Conservation (phyloP, 805 yeast genomes). For the Torulaspora franciscae region DNA sequence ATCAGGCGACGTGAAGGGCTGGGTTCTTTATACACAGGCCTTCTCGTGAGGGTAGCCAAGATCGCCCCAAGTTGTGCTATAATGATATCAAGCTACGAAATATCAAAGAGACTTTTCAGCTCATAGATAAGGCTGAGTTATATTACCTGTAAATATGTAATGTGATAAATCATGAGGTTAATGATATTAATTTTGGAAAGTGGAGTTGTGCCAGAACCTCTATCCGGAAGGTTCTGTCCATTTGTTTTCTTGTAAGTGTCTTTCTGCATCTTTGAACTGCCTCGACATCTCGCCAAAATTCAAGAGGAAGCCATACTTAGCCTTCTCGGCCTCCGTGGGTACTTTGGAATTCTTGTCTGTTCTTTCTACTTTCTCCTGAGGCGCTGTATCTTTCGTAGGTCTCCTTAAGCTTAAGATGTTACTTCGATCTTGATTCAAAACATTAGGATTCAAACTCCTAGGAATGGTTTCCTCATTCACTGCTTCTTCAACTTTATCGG, state of each 20-base stretch:
- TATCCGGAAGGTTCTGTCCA: slow-evolving; percentile 18
- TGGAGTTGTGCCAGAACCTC: neutral
- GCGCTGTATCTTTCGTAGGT: neutral
- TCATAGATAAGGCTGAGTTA: slow-evolving; percentile 4
- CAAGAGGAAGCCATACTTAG: slow-evolving; percentile 11
- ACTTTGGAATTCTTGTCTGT: neutral
- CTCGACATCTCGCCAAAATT: slow-evolving; percentile 15
- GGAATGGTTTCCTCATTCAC: slow-evolving; percentile 1
- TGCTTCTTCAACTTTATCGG: neutral
- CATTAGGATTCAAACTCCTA: slow-evolving; percentile 8
- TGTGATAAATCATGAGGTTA: neutral
- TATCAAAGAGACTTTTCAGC: slow-evolving; percentile 61
- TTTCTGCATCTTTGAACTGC: slow-evolving; percentile 20
- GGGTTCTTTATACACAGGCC: slow-evolving; percentile 81
- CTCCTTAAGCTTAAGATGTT: slow-evolving; percentile 3
- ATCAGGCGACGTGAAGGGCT: slow-evolving; percentile 72
- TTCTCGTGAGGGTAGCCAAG: slow-evolving; percentile 79
- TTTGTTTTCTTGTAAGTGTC: slow-evolving; percentile 18
- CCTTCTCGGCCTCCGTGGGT: neutral
- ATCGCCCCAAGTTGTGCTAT: slow-evolving; percentile 98
- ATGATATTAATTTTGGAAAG: neutral
- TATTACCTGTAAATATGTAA: slow-evolving; percentile 1
- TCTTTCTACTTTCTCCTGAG: neutral
- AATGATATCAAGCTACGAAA: slow-evolving; percentile 93
- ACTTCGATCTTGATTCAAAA: neutral